phyloP scores from a whole-genome alignment of 495 filamentous ascomycete species.

The Achaetomiella virescens region DNA sequence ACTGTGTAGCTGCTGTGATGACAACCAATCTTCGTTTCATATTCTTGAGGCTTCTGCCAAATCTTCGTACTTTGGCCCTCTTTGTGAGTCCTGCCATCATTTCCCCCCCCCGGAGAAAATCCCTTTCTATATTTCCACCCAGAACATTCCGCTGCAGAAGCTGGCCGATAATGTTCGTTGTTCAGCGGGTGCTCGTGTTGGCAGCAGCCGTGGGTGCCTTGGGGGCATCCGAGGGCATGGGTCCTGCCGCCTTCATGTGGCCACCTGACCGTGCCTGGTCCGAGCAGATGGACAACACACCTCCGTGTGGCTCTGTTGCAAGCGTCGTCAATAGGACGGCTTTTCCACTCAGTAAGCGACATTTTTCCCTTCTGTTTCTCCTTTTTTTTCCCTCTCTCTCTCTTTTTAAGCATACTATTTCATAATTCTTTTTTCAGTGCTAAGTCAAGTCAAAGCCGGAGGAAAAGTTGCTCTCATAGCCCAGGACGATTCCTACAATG shows the following conservation, averaged over 20 bases:
- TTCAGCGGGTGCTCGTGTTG: neutral
- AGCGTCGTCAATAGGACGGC: slow-evolving; percentile 34
- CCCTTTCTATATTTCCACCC: too few species aligned
- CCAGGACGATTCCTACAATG: slow-evolving; percentile 18
- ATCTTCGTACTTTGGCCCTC: too few species aligned
- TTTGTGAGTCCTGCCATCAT: too few species aligned
- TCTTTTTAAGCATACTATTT: too few species aligned
- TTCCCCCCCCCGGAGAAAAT: too few species aligned
- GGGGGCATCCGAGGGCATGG: slow-evolving; percentile 29
- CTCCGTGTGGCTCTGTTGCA: slow-evolving; percentile 40
- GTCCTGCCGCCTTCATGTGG: slow-evolving; percentile 48
- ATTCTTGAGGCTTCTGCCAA: too few species aligned
- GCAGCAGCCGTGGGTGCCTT: slow-evolving; percentile 1
- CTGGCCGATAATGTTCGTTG: neutral
- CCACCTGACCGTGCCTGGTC: slow-evolving; percentile 44
- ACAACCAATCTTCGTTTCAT: too few species aligned
- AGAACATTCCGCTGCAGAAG: too few species aligned
- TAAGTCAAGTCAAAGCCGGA: slow-evolving; percentile 3
- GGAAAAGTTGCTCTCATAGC: slow-evolving; percentile 28
- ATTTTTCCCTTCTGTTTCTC: neutral
- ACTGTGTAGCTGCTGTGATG: too few species aligned
- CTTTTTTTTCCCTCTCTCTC: neutral
- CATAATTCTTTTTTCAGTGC: neutral
- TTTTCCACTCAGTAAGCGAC: slow-evolving; percentile 28
- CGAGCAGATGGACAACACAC: slow-evolving; percentile 37